These are phyloP conservation scores for Kwoniella europaea DNA, from an alignment of 768 basidiomycete genomes.

Conservation along the genomic window DNA sequence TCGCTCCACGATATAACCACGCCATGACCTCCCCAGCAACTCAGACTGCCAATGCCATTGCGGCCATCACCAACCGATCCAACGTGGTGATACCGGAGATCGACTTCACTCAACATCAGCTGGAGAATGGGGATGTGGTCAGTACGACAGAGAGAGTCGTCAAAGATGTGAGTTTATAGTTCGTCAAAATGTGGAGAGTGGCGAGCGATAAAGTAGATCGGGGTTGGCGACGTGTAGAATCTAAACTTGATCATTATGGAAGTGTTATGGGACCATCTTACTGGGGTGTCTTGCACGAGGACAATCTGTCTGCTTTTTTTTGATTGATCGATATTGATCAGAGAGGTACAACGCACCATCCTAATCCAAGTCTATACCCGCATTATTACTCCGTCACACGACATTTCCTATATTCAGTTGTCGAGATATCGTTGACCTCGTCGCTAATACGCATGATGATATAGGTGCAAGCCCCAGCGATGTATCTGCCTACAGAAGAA, in stretches of 20 bases:
- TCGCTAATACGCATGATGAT: background rate
- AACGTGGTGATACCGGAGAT: slow-evolving; percentile 64
- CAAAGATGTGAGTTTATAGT: slow-evolving; percentile 74
- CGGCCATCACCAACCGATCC: slow-evolving; percentile 48
- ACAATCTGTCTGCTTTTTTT: too few species aligned
- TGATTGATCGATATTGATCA: too few species aligned
- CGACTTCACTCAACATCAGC: slow-evolving; percentile 88
- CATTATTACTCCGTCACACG: background rate
- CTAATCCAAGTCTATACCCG: background rate
- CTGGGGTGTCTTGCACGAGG: too few species aligned
- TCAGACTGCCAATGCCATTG: slow-evolving; percentile 52
- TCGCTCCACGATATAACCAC: slow-evolving; percentile 9
- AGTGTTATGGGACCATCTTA: background rate
- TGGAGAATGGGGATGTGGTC: slow-evolving; percentile 89
- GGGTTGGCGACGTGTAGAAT: background rate
- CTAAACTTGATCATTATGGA: background rate
- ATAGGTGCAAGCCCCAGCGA: slow-evolving; percentile 97
- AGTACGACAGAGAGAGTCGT: slow-evolving; percentile 94
- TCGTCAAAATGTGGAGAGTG: background rate
- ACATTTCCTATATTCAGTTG: background rate
- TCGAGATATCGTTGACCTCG: background rate
- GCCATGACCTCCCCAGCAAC: slow-evolving; percentile 49
- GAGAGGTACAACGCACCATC: too few species aligned
- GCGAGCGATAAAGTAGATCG: background rate
- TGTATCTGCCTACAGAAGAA: slow-evolving; percentile 84